These are phyloP conservation scores for Cucumis melo DNA, from an alignment of 306 rosid species.

Conservation along the genomic window DNA sequence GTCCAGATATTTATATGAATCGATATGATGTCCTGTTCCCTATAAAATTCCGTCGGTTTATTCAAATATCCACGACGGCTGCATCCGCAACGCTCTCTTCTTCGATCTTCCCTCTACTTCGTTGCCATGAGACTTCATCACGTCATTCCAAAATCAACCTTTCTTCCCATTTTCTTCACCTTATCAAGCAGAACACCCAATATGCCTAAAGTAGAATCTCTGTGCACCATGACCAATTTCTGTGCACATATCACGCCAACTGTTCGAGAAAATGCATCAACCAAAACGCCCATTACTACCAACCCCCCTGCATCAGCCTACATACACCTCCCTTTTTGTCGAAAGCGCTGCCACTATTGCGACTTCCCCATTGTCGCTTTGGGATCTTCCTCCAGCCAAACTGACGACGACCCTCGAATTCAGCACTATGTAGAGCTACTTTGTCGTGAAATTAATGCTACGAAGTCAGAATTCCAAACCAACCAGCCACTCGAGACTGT, in stretches of 20 bases:
- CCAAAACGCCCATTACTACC: background rate
- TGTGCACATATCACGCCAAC: constrained; percentile 20
- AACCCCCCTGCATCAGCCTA: constrained; percentile 58
- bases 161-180: constrained; percentile 38
- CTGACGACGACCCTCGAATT: constrained; percentile 60
- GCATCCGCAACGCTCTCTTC: background rate
- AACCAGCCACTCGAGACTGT: constrained; percentile 57
- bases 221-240: background rate
- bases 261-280: constrained; percentile 62
- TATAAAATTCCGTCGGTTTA: background rate
- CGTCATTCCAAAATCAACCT: constrained; percentile 39
- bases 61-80: background rate
- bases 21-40: background rate
- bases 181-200: constrained; percentile 26
- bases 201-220: background rate
- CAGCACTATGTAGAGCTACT: constrained; percentile 45
- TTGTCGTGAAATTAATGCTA: constrained; percentile 68
- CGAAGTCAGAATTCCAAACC: constrained; percentile 14
- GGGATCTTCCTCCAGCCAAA: constrained; percentile 43
- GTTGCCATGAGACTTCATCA: background rate
- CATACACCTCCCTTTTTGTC: constrained; percentile 89
- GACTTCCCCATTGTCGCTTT: constrained; percentile 91
- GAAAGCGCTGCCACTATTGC: constrained; percentile 93
- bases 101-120: too few relatives aligned
- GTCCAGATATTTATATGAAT: background rate